Evolutionary conservation across 2,329 filamentous ascomycete species (phyloP), one percentile per base, ranked within the genome.

Genomic region (Fusarium xyrophilum): DNA sequence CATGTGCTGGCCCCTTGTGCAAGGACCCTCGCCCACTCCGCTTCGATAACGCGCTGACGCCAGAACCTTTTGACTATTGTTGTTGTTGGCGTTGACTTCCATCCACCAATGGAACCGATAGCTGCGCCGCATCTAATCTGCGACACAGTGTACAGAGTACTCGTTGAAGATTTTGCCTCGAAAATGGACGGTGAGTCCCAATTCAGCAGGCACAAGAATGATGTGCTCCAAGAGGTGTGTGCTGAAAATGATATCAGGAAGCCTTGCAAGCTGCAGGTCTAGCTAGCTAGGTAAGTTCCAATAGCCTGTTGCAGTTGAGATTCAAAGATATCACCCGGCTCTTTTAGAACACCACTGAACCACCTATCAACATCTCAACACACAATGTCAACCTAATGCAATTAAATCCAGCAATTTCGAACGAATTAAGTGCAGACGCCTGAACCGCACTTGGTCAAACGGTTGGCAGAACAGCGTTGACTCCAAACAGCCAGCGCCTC

Each of bases 41-140:
- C 66, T 60, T 60, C 38, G n/a, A 65, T 50, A 65, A 64, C 46
- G 53, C 43, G 51, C 60, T 62, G 38, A 63, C 54, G 51, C 36
- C 50, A 43, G 56, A 60, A 36, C 30, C 27, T 28, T 46, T 48
- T 33, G 28, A 42, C 25, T 47, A 36, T 42, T 42, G 52, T n/a
- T 43, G 28, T 38, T 42, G 27, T 42, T 42, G 52, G 23, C 40
- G 28, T 38, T 42, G 27, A 46, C 40, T 63, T 66, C 55, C 43
- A 47, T 64, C 63, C 67, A 64, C 67, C 67, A 67, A 70, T 69
- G 25, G 27, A 33, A 52, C 53, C 9, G 39, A 40, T 30, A 21
- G 52, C 59, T 48, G 56, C 36, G 28, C 60, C 48, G 40, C 51
- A 70, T 64, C 50, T 68, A 57, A 68, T 69, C 52, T 68, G 66